Conservation (phyloP, 495 filamentous ascomycete genomes). For the Neurospora sublineolata region DNA sequence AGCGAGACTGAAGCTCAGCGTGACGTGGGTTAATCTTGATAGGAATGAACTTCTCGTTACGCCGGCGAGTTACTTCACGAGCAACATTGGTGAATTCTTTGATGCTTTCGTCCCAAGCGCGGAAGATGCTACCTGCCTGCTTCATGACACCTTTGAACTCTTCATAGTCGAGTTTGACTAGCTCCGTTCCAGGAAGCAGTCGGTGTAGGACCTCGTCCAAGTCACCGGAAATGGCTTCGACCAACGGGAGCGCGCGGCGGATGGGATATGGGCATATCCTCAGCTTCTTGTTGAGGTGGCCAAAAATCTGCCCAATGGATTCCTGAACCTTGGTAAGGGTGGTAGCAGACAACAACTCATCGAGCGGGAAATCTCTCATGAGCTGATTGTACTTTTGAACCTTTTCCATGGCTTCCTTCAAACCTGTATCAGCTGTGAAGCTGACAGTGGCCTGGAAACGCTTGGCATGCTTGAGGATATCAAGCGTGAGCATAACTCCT, state of each 20-base stretch:
- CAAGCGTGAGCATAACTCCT: slow-evolving; percentile 82
- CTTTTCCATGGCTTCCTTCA: slow-evolving; percentile 87
- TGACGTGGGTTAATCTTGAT: slow-evolving; percentile 88
- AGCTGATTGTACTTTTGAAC: slow-evolving; percentile 98
- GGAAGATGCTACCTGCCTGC: slow-evolving; percentile 73
- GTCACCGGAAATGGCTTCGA: slow-evolving; percentile 94
- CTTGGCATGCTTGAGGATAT: slow-evolving; percentile 89
- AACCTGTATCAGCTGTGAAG: slow-evolving; percentile 85
- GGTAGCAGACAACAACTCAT: slow-evolving; percentile 86
- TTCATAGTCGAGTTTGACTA: slow-evolving; percentile 83
- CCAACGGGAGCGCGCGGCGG: slow-evolving; percentile 79
- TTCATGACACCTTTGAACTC: slow-evolving; percentile 83
- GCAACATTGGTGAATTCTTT: slow-evolving; percentile 98
- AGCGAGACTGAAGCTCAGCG: slow-evolving; percentile 69
- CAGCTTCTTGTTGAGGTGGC: slow-evolving; percentile 91
- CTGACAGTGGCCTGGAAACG: slow-evolving; percentile 93
- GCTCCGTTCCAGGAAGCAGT: slow-evolving; percentile 69
- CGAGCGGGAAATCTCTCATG: slow-evolving; percentile 94
- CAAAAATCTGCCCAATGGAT: slow-evolving; percentile 75
- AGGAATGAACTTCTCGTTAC: slow-evolving; percentile 94
- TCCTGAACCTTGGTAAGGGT: slow-evolving; percentile 84
- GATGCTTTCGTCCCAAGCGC: slow-evolving; percentile 84
- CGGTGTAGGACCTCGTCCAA: slow-evolving; percentile 75
- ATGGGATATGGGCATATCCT: slow-evolving; percentile 92
- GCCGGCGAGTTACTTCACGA: slow-evolving; percentile 77